Evolutionary conservation across 164 flowering plant species (phyloP).

Genomic region (Vitis labrusca): DNA sequence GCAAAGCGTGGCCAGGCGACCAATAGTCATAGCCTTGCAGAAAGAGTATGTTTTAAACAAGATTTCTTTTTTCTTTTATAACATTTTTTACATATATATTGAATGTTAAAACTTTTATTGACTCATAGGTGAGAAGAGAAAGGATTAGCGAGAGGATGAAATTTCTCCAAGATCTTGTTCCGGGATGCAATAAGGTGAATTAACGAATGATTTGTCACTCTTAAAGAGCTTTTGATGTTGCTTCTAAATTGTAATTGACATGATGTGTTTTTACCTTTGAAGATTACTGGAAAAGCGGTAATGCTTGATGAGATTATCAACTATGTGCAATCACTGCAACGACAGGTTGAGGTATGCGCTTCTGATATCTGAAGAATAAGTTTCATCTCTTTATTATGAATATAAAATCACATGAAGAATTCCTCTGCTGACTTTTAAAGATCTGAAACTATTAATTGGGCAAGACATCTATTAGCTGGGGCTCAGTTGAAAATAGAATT

Average conservation of each 20-base stretch:
- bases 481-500: not conserved
- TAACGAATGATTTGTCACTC: not conserved
- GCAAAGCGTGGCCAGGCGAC: conserved; percentile 54
- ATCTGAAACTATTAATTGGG: not conserved
- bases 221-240: not conserved
- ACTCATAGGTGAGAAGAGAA: conserved; percentile 42
- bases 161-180: conserved; percentile 51
- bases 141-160: conserved; percentile 55
- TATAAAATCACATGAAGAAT: no score
- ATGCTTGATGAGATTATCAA: conserved; percentile 48
- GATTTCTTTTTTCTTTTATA: not conserved
- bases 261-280: not conserved
- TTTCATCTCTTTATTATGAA: not conserved
- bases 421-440: not conserved
- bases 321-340: conserved; percentile 46
- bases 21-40: conserved; percentile 60
- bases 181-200: conserved; percentile 49
- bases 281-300: conserved; percentile 46
- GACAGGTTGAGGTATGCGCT: conserved; percentile 38
- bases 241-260: not conserved
- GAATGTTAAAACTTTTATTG: no score
- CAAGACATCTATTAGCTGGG: not conserved
- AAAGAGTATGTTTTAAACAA: conserved; percentile 30
- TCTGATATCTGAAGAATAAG: not conserved
- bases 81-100: not conserved